A percentile compares a stretch with the other conserved stretches of the same genome.
Conservation (phyloP, 2,329 filamentous ascomycete genomes). For the Cladosporium cucumerinum region DNA sequence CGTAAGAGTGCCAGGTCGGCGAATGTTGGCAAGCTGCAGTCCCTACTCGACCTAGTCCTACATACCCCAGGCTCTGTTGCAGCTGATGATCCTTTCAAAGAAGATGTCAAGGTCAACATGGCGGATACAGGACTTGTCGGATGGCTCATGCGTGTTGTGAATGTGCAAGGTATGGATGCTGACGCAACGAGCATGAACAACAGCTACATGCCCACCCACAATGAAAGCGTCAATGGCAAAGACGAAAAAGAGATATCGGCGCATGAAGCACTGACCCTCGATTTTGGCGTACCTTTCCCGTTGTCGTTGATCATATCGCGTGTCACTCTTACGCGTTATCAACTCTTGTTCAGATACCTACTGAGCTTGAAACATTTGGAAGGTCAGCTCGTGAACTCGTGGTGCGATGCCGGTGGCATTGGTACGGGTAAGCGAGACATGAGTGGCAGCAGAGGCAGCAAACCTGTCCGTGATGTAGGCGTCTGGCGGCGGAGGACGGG, state of each 20-base stretch:
- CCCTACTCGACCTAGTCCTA: conserved; percentile 88
- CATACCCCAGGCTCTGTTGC: conserved; percentile 95
- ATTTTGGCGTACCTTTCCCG: conserved; percentile 92
- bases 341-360: conserved; percentile 91
- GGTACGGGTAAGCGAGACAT: conserved; percentile 9
- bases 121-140: conserved; percentile 91
- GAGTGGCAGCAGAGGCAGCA: conserved; percentile 1
- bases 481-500: conserved; percentile 14
- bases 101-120: conserved; percentile 97
- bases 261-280: conserved; percentile 88
- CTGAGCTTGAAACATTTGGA: conserved; percentile 87
- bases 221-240: conserved; percentile 55
- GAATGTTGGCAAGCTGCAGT: conserved; percentile 91
- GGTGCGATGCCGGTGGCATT: conserved; percentile 59
- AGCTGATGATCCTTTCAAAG: conserved; percentile 92
- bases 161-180: conserved; percentile 86
- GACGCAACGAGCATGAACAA: conserved; percentile 52
- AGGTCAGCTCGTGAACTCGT: conserved; percentile 77
- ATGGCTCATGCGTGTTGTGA: conserved; percentile 92
- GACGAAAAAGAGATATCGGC: conserved; percentile 84
- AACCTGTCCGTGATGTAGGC: background rate
- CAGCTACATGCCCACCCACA: conserved; percentile 65
- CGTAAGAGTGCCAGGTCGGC: conserved; percentile 78
- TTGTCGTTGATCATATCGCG: conserved; percentile 92
- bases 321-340: conserved; percentile 95